Evolutionary conservation across 768 basidiomycete genomes (phyloP).

Genomic region (Termitomyces eurrhizus): DNA sequence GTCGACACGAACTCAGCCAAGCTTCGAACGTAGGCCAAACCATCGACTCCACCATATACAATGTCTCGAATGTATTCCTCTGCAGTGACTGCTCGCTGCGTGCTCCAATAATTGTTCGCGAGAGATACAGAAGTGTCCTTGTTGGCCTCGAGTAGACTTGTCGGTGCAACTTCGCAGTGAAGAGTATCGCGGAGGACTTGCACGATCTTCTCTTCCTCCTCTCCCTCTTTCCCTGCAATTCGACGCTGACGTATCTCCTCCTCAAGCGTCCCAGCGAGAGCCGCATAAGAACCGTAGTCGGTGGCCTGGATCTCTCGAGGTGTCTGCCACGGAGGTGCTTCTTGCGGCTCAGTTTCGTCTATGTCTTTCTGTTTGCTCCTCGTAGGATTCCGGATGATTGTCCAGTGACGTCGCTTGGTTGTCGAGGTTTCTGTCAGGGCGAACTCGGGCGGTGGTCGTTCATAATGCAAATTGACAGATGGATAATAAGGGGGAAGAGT

Average conservation of each 20-base stretch:
- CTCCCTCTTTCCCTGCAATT: slow-evolving; percentile 17
- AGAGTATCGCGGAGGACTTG: slow-evolving; percentile 35
- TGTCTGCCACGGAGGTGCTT: slow-evolving; percentile 39
- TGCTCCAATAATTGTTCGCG: slow-evolving; percentile 43
- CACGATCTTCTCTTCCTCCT: slow-evolving; percentile 30
- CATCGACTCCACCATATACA: slow-evolving; percentile 79
- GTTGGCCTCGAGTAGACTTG: slow-evolving; percentile 3
- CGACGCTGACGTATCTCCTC: slow-evolving; percentile 38
- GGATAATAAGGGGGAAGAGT: slow-evolving; percentile 12
- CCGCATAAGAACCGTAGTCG: slow-evolving; percentile 63
- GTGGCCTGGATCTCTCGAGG: slow-evolving; percentile 49
- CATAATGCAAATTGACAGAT: slow-evolving; percentile 15
- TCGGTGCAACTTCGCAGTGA: slow-evolving; percentile 25
- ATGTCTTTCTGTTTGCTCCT: slow-evolving; percentile 49
- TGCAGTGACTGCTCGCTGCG: slow-evolving; percentile 44
- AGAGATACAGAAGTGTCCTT: slow-evolving; percentile 8
- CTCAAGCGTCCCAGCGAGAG: slow-evolving; percentile 43
- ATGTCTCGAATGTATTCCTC: slow-evolving; percentile 67
- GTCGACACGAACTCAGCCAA: slow-evolving; percentile 63
- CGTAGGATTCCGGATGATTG: slow-evolving; percentile 46
- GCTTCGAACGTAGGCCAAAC: slow-evolving; percentile 72
- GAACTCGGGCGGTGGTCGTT: slow-evolving; percentile 16
- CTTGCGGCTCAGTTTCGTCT: slow-evolving; percentile 38
- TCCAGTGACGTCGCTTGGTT: slow-evolving; percentile 57
- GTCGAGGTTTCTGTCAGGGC: slow-evolving; percentile 19